phyloP scores from a whole-genome alignment of 2,329 filamentous ascomycete genomes.

The Neofusicoccum parvum region DNA sequence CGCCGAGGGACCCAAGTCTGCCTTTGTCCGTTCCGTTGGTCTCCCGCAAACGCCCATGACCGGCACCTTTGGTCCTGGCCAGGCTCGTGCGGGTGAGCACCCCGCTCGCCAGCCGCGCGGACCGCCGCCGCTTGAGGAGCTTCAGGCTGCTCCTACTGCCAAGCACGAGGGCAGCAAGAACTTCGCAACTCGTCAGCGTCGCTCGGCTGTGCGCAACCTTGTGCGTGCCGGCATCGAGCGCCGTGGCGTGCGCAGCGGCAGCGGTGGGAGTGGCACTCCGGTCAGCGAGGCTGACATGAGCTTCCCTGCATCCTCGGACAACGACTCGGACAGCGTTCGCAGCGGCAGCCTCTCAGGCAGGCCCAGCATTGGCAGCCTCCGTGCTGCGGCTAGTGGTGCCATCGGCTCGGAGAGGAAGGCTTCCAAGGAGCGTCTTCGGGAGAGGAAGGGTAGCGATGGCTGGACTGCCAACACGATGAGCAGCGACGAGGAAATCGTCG shows the following conservation, averaged over 20 bases:
- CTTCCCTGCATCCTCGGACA: slow-evolving; percentile 70
- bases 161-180: slow-evolving; percentile 97
- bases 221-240: slow-evolving; percentile 87
- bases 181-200: slow-evolving; percentile 89
- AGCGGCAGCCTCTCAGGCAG: slow-evolving; percentile 81
- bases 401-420: slow-evolving; percentile 84
- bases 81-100: slow-evolving; percentile 91
- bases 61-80: slow-evolving; percentile 88
- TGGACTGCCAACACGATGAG: slow-evolving; percentile 66
- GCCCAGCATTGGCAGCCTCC: slow-evolving; percentile 71
- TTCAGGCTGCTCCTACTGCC: slow-evolving; percentile 83
- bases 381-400: slow-evolving; percentile 77
- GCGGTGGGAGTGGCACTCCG: slow-evolving; percentile 78
- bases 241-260: slow-evolving; percentile 68
- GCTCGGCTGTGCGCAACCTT: slow-evolving; percentile 87
- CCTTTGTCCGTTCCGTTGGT: slow-evolving; percentile 54
- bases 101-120: slow-evolving; percentile 90
- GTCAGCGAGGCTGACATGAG: slow-evolving; percentile 77
- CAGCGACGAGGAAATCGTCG: slow-evolving; percentile 62
- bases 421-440: slow-evolving; percentile 40
- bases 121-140: slow-evolving; percentile 87
- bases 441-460: slow-evolving; percentile 33
- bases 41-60: slow-evolving; percentile 80
- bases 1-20: slow-evolving; percentile 70
- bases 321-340: slow-evolving; percentile 63